Evolutionary conservation across 208 protist species (phyloP), one percentile per base, ranked within the genome.

Genomic region (Angomonas ambiguus): DNA sequence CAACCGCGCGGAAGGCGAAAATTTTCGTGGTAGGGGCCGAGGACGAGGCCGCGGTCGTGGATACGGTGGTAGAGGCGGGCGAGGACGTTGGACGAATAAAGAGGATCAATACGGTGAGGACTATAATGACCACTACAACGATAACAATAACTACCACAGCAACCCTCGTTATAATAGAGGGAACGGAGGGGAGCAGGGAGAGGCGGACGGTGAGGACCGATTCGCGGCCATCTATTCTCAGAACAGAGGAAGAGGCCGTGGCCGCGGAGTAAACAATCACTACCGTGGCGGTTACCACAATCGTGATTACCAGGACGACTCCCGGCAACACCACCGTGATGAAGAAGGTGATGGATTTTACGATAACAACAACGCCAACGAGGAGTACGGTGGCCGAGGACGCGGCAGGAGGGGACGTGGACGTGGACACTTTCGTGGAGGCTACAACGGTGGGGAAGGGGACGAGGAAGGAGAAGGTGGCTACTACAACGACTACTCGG

Each of bases 221-320:
- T 41, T 41, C 35, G 35, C 35, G 35, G 35, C 35, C 35, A 41
- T 41, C 13, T 41, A 41, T 13, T 18, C 11, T 55, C 49, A 55
- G 16, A 20, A 4, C 4, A 6, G 24, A 55, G 38, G 63, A 48
- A 30, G 56, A 8, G 67, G 72, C 34, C 62, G 72, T 42, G 25
- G 13, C 67, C 60, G 51, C 34, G 68, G 65, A 1, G 56, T 51
- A 42, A 49, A 33, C 34, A 24, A 58, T 28, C 27, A 48, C 62
- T 16, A 69, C 27, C 35, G 70, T 30, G 56, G 67, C 2, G 66
- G 67, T 22, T 72, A 70, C 70, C 65, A 69, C 64, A 62, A 75
- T 33, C 48, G 59, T 31, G 72, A 72, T 24, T 49, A 76, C 1
- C 51, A 71, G 48, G 34, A 57, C 27, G 48, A 33, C 30, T 11